Conservation (phyloP, 768 basidiomycete genomes). For the Suillus subaureus region DNA sequence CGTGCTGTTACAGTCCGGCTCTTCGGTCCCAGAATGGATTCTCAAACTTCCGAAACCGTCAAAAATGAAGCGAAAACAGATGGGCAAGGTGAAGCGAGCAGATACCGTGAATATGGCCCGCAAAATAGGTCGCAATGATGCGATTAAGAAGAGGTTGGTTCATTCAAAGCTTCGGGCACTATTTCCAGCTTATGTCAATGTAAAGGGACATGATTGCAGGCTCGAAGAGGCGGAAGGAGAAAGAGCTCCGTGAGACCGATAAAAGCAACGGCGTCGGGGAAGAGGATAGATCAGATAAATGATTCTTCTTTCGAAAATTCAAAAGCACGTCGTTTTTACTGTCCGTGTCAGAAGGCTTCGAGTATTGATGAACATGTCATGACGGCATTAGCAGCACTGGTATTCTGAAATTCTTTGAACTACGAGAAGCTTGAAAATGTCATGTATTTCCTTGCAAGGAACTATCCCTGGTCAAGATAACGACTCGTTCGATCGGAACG, state of each 20-base stretch:
- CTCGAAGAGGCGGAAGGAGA: constrained; percentile 66
- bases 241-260: constrained; percentile 18
- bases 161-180: constrained; percentile 1
- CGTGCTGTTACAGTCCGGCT: constrained; percentile 92
- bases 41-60: constrained; percentile 91
- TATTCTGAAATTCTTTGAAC: background rate
- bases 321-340: constrained; percentile 1
- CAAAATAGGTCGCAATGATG: constrained; percentile 66
- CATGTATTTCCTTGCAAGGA: constrained; percentile 1
- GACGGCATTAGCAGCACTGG: background rate
- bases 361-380: background rate
- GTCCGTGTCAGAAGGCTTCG: background rate
- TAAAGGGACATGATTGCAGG: constrained; percentile 77
- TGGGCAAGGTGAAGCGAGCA: constrained; percentile 83
- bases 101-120: constrained; percentile 74
- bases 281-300: background rate
- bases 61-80: constrained; percentile 80
- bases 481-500: background rate
- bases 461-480: constrained; percentile 3
- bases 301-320: background rate
- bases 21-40: constrained; percentile 92
- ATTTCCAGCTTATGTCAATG: constrained; percentile 7
- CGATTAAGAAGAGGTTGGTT: constrained; percentile 70
- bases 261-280: background rate
- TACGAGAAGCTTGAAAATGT: background rate